Evolutionary conservation across 768 basidiomycete genomes (phyloP).

Genomic region (Boletellus emodensis): DNA sequence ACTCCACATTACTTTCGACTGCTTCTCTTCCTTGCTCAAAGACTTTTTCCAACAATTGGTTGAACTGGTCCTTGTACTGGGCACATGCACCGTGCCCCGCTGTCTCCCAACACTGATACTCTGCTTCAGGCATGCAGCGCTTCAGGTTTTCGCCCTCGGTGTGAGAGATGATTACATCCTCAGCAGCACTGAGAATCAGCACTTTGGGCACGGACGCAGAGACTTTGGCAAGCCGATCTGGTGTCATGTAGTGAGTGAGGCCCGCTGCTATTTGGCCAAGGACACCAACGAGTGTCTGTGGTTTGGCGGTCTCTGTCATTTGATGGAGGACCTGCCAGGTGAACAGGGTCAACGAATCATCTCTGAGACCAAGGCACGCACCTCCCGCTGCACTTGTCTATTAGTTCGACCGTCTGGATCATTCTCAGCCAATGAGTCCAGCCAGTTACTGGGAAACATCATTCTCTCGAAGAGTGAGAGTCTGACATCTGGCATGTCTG

Average conservation of each 20-base stretch:
- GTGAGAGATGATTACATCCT: conserved; percentile 55
- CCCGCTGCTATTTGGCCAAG: conserved; percentile 72
- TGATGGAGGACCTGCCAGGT: conserved; percentile 40
- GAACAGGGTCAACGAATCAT: background rate
- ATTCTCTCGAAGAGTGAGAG: conserved; percentile 50
- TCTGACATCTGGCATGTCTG: conserved; percentile 39
- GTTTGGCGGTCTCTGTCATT: conserved; percentile 49
- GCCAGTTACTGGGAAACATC: conserved; percentile 61
- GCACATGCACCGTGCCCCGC: conserved; percentile 61
- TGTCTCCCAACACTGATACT: conserved; percentile 52
- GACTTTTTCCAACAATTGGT: conserved; percentile 51
- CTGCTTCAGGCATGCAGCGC: conserved; percentile 53
- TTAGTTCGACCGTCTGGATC: conserved; percentile 63
- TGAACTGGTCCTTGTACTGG: conserved; percentile 50
- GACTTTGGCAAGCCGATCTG: conserved; percentile 45
- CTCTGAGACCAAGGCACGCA: conserved; percentile 21
- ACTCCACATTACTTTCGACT: background rate
- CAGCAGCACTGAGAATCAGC: conserved; percentile 61
- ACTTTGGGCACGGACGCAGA: conserved; percentile 61
- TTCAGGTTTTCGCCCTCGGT: conserved; percentile 51
- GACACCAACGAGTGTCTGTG: conserved; percentile 56
- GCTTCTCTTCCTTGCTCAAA: conserved; percentile 46
- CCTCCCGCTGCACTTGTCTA: conserved; percentile 53
- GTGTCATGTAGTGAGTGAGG: conserved; percentile 56
- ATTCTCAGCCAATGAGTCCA: conserved; percentile 47